Conservation (phyloP, 345 rosid species). For the Syzygium aqueum region DNA sequence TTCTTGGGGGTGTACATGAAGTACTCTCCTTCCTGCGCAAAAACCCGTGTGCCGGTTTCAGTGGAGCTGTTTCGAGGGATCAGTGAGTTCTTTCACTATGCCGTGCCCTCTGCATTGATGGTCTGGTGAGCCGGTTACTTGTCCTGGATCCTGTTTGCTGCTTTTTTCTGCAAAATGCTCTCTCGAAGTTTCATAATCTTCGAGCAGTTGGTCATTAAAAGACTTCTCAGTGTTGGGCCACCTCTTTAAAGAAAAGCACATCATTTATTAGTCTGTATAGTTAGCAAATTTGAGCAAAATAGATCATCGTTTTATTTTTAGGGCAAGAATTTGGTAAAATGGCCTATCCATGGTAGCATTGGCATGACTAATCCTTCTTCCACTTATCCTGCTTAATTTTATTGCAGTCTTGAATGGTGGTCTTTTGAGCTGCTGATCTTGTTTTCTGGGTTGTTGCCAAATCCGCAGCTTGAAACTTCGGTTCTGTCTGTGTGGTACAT, state of each 20-base stretch:
- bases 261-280: neutral
- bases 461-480: slow-evolving; percentile 84
- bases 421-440: slow-evolving; percentile 75
- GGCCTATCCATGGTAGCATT: neutral
- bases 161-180: neutral
- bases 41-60: slow-evolving; percentile 18
- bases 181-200: neutral
- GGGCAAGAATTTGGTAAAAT: neutral
- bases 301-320: neutral
- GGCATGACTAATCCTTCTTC: neutral
- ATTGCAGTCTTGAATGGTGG: slow-evolving; percentile 92
- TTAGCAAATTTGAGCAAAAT: neutral
- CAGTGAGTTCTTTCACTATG: slow-evolving; percentile 28
- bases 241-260: neutral
- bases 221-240: neutral
- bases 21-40: slow-evolving; percentile 23
- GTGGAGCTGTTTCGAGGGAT: slow-evolving; percentile 17
- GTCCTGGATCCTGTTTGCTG: neutral
- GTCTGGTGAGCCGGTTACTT: slow-evolving; percentile 19
- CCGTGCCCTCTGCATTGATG: slow-evolving; percentile 42
- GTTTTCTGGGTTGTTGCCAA: slow-evolving; percentile 78
- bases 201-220: neutral
- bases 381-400: neutral
- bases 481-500: slow-evolving; percentile 80
- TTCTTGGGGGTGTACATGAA: slow-evolving; percentile 22